Base-by-base conservation (phyloP, 202 grass and related monocot genomes). In the Elaeis oleifera region DNA sequence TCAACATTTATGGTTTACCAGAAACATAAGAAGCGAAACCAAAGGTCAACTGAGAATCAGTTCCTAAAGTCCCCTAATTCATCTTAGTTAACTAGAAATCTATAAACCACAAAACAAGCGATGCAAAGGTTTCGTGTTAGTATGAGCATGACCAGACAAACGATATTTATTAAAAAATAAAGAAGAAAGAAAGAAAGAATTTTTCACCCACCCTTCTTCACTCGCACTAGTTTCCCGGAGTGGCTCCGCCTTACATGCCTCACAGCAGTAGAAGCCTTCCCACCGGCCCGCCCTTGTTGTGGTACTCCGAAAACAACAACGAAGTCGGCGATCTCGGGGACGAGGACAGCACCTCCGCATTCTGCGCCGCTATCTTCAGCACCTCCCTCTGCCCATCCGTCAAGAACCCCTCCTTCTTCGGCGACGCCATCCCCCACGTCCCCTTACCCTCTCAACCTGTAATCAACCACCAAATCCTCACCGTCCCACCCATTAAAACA, bases 381-480 rank as follows among this genome's bases (percentile, higher is more conserved):
- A 81, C 71, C 84, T 92, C 82, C 78, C 92, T 79, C 85, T 97
- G 92, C 54, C 84, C 74, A 55, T 92, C 84, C 18, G 92, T 97
- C 69, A 97, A 71, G 61, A 97, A 97, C 64, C 92, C 92, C 44
- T 89, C 88, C 39, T 86, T 97, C 92, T 75, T 89, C 59, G 92
- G 88, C 77, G 88, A 97, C 60, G 92, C 59, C 92, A 97, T 97
- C 60, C n/a, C 57, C 56, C 60, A 49, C 67, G 54, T 63, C 75
- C 11, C n/a, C 68, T 14, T 25, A 65, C 52, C 18, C 25, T 49
- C 51, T 52, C 19, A 16, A 74, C 63, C 65, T 44, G 36, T 13
- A 44, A 44, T 44, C 36, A 73, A 22, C 51, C 58, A 68, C 61
- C 24, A 63, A 29, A 65, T 22, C 24, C 36, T 44, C 36, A 44